Evolutionary conservation across 768 basidiomycete genomes (phyloP), one percentile per base, ranked within the genome.

Genomic region (Cubamyces lactineus): DNA sequence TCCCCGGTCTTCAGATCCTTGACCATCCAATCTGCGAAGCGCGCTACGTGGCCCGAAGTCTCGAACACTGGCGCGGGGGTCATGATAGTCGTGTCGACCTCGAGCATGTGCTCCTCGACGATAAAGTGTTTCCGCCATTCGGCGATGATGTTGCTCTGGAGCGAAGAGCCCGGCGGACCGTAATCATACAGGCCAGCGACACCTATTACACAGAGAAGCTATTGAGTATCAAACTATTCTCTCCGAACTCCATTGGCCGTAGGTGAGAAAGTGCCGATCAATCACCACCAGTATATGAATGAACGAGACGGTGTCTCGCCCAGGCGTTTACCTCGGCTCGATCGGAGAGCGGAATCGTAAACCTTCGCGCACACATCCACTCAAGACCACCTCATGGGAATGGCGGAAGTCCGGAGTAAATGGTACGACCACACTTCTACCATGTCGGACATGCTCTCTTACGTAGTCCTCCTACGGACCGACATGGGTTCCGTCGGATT

Each of bases 11-110:
- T 87, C 24, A 80, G 79, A 69, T 98, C 96, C 79, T 96, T 97
- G 71, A 94, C 92, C 96, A 98, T 98, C 96, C 96, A 99, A 73
- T 99, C 97, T 5, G 96, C 93, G 72, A 98, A 99, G 66, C 96
- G 86, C 45, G 95, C 96, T 63, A 98, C 96, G 77, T 98, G 97
- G 28, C 97, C 96, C 38, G 95, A 98, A 0, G 96, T 88, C 75
- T 97, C 96, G 72, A 98, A 96, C 11, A 98, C 96, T 13, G 94
- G 80, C 2, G 92, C 85, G 16, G 96, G 91, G 0, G 96, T 98
- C 89, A 98, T 97, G 77, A 97, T 89, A 41, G 97, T 98, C 24
- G 96, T 98, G 71, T 98, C 96, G 66, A 98, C 86, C 76, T 98
- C 96, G 68, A 96, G 87, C 97, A 98, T 99, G 77, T 92, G 86